These are phyloP conservation scores for Dicorynia guianensis DNA, from an alignment of 306 rosid species.

Conservation along the genomic window DNA sequence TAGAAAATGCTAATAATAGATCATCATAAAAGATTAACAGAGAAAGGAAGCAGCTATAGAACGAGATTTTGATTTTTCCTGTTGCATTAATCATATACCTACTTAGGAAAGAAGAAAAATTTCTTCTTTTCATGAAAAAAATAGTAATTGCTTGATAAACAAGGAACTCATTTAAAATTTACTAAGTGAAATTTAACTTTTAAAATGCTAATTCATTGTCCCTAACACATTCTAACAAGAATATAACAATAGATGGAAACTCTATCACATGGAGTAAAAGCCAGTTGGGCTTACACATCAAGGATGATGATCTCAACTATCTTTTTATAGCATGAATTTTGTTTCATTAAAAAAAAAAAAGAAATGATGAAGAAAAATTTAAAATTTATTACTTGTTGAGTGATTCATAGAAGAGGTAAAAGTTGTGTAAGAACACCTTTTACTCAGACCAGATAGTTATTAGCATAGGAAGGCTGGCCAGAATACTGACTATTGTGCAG, in stretches of 20 bases:
- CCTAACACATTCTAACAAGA: not conserved
- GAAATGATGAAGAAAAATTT: not conserved
- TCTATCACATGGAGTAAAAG: not conserved
- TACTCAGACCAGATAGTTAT: too few relatives aligned
- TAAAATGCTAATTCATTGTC: not conserved
- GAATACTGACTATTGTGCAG: too few relatives aligned
- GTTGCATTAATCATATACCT: not conserved
- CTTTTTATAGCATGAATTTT: not conserved
- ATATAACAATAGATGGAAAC: not conserved
- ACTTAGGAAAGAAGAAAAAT: not conserved
- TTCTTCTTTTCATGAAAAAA: not conserved
- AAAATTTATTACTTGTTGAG: not conserved
- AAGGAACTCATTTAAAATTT: not conserved
- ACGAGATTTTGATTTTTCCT: not conserved
- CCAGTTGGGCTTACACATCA: not conserved
- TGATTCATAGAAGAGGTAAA: not conserved
- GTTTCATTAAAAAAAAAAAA: too few relatives aligned
- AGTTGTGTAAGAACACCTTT: not conserved
- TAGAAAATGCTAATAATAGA: constrained; percentile 2
- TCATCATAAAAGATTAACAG: not conserved
- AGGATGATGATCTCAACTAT: not conserved
- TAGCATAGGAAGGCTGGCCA: too few relatives aligned
- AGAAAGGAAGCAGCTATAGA: constrained; percentile 14
- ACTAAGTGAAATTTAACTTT: not conserved
- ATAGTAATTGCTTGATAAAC: not conserved